phyloP scores from a whole-genome alignment of 305 asterid species.

The Striga hermonthica region DNA sequence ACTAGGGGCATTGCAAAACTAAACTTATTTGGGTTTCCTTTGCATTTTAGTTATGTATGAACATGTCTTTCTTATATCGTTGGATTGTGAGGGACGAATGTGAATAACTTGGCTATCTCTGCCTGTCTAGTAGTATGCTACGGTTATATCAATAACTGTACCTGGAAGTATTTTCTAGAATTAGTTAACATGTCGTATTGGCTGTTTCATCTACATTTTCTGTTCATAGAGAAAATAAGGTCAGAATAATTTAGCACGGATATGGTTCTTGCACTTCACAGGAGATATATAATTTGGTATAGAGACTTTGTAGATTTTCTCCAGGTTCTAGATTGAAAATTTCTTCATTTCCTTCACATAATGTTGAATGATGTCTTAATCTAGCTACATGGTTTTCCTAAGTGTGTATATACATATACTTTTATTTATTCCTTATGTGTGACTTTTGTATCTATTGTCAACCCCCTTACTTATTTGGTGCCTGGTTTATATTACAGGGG shows the following conservation, averaged over 20 bases:
- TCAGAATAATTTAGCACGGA: neutral
- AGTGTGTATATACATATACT: neutral
- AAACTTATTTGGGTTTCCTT: neutral
- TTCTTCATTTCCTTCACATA: neutral
- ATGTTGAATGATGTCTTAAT: neutral
- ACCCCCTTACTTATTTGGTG: neutral
- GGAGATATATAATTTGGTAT: neutral
- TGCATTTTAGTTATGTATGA: neutral
- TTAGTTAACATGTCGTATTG: neutral
- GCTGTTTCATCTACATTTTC: neutral
- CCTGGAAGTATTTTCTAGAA: neutral
- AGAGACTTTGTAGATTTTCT: neutral
- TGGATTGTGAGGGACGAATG: neutral
- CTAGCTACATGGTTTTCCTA: neutral
- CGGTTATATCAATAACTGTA: neutral
- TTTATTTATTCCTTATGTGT: slow-evolving; percentile 13
- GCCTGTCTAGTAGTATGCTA: neutral
- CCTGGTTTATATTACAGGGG: slow-evolving; percentile 31
- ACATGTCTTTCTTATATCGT: neutral
- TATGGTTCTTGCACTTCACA: neutral
- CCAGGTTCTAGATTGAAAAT: neutral
- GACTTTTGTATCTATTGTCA: neutral
- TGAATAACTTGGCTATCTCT: neutral
- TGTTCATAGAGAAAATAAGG: neutral
- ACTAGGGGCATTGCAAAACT: neutral